Percentiles rank a stretch among this genome's conserved stretches.
Conservation (phyloP, 805 yeast species). For the Lipomyces starkeyi region DNA sequence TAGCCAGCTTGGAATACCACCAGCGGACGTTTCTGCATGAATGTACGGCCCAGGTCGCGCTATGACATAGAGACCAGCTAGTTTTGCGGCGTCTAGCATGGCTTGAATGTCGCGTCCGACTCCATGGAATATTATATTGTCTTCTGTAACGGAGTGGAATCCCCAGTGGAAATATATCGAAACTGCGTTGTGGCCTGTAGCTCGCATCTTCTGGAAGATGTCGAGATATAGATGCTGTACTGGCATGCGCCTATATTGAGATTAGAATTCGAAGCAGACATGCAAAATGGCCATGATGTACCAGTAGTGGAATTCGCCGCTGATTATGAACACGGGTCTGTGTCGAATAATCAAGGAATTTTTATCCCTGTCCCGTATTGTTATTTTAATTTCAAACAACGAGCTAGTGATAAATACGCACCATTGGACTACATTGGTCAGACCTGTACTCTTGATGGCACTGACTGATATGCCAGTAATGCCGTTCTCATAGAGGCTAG, state of each 20-base stretch:
- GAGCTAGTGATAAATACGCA: not conserved
- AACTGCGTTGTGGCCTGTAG: conserved; percentile 29
- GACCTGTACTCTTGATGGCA: conserved; percentile 1
- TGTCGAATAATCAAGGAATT: conserved; percentile 16
- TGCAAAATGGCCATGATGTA: not conserved
- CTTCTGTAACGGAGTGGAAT: conserved; percentile 22
- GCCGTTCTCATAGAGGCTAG: not conserved
- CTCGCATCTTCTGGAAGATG: conserved; percentile 34
- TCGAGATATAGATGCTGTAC: conserved; percentile 27
- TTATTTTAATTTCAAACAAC: not conserved
- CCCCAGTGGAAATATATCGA: conserved; percentile 32
- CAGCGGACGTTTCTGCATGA: conserved; percentile 28
- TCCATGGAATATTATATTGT: conserved; percentile 14
- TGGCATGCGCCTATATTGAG: conserved; percentile 18
- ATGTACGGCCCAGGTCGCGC: conserved; percentile 33
- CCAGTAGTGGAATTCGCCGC: conserved; percentile 35
- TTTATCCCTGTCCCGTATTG: conserved; percentile 18
- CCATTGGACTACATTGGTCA: conserved; percentile 13
- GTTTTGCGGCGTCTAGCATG: conserved; percentile 25
- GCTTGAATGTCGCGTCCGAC: conserved; percentile 29
- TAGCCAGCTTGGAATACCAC: conserved; percentile 31
- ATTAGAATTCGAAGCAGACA: not conserved
- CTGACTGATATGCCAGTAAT: not conserved
- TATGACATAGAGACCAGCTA: conserved; percentile 31
- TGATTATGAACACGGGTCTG: conserved; percentile 22